Evolutionary conservation across 768 basidiomycete species (phyloP), one percentile per base, ranked within the genome.

Genomic region (Panaeolus cyanescens): DNA sequence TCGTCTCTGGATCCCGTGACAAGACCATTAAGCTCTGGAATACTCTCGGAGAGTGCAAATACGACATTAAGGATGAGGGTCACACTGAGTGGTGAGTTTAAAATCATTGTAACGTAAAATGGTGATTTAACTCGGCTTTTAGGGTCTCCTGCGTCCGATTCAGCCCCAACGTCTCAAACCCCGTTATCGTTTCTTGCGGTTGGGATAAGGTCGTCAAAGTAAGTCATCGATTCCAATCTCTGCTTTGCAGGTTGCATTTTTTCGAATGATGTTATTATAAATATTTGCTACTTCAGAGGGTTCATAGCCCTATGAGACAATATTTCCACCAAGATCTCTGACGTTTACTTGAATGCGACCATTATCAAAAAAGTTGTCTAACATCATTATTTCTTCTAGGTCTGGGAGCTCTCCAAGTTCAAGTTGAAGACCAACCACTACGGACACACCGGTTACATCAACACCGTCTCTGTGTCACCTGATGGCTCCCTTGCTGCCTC

Each of bases 201-300:
- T 99, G 97, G 97, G 97, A 99, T 85, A 99, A 98, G 84, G 95
- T 98, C 64, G 97, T 99, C 76, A 99, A 99, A 89, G 97, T 96
- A 67, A 79, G 88, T 72, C 13, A 56, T n/a, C 37, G 15, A 15
- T 19, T 53, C 45, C 45, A 61, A 36, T 15, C 45, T 58, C 15
- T 45, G 45, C 31, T 36, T 53, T 31, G n/a, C 32, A 13, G 58
- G 9, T 28, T 54, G 34, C 34, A 25, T 37, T 59, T 59, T 55
- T 61, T 63, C 60, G 67, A 62, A 62, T 67, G 69, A 75, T 79
- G 76, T 75, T 74, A 75, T 71, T 68, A 64, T 64, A 71, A 79
- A 90, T 90, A 91, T 91, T 91, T 91, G 90, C 90, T 92, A 91
- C 90, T 93, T 91, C 89, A 90, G 90, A 91, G 88, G 81, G 83